Evolutionary conservation across 1,139 yeast species (phyloP), one percentile per base, ranked within the genome.

Genomic region (Ogataea hybrid): DNA sequence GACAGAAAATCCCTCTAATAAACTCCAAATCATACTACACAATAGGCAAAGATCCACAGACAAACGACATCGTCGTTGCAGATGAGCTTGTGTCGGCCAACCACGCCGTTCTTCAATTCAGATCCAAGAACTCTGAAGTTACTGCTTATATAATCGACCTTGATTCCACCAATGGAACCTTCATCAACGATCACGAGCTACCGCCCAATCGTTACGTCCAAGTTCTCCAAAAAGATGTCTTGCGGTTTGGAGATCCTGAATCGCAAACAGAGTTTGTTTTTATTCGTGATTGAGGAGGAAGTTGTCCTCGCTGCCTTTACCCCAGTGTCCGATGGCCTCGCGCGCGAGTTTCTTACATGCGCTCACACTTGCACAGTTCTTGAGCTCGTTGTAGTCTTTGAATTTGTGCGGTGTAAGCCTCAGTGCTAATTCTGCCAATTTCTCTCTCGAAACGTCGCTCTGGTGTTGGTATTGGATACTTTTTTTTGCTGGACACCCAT

Each of bases 41-140:
- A 3, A 52, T 78, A 10, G 84, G 84, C 0, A 62, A 81, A 29
- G 79, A 73, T 45, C 51, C 54, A 3, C 58, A 64, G 10, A 54
- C 71, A 1, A 70, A 68, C 17, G 79, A 78, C 51, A 65, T 78
- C 2, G 58, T 62, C 10, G 57, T 75, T 2, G 65, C 66, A 14
- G 71, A 72, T 37, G 65, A 64, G 16, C 60, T 72, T 1, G 70
- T 75, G 32, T 74, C 81, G 1, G 69, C 71, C 42, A 76, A 73
- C 51, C 84, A 79, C 50, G 80, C 82, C 8, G 84, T 69, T 1
- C 61, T 79, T 9, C 84, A 79, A 49, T 77, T 73, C 32, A 25
- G 50, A 48, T 8, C 34, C 14, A 29, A 5, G 6, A 16, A 29
- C n/a, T 17, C 22, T 5, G 14, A 12, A 16, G 6, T 29, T 5